A percentile compares a stretch with the other conserved stretches of the same genome.
phyloP scores from a whole-genome alignment of 1,139 yeast species.

The Candida sanyaensis region DNA sequence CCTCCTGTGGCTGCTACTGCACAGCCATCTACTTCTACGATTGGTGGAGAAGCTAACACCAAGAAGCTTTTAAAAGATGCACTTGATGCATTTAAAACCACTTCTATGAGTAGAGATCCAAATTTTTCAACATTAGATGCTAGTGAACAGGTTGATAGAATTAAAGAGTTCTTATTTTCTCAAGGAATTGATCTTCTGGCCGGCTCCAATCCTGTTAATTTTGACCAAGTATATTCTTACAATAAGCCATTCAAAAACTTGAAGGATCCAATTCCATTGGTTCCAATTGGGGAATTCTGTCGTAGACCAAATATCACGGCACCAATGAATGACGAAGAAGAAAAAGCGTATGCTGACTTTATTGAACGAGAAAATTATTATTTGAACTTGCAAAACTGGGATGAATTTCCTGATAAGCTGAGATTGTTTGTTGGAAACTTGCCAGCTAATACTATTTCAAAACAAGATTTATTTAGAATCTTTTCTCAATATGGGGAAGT shows the following conservation, averaged over 20 bases:
- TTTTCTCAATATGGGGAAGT: slow-evolving; percentile 75
- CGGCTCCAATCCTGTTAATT: slow-evolving; percentile 23
- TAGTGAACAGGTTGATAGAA: slow-evolving; percentile 33
- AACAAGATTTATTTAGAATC: slow-evolving; percentile 70
- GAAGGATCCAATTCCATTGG: slow-evolving; percentile 38
- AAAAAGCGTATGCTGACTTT: slow-evolving; percentile 51
- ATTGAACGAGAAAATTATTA: slow-evolving; percentile 43
- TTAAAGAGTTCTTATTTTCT: slow-evolving; percentile 29
- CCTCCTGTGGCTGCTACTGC: slow-evolving; percentile 25
- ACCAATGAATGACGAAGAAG: slow-evolving; percentile 60
- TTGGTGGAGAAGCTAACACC: slow-evolving; percentile 13
- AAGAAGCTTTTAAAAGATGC: slow-evolving; percentile 28
- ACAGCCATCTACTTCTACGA: slow-evolving; percentile 11
- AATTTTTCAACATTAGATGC: slow-evolving; percentile 30
- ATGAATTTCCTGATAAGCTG: slow-evolving; percentile 73
- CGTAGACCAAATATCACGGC: slow-evolving; percentile 59
- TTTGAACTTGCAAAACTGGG: slow-evolving; percentile 55
- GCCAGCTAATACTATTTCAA: slow-evolving; percentile 70
- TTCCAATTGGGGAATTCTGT: slow-evolving; percentile 52
- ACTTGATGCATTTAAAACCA: slow-evolving; percentile 35
- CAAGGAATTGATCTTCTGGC: slow-evolving; percentile 25
- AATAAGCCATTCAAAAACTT: slow-evolving; percentile 40
- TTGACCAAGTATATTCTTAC: slow-evolving; percentile 42
- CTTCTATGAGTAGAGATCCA: slow-evolving; percentile 34
- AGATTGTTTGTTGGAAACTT: slow-evolving; percentile 82